Evolutionary conservation across 2,329 filamentous ascomycete species (phyloP).

Genomic region (Phoma herbarum): DNA sequence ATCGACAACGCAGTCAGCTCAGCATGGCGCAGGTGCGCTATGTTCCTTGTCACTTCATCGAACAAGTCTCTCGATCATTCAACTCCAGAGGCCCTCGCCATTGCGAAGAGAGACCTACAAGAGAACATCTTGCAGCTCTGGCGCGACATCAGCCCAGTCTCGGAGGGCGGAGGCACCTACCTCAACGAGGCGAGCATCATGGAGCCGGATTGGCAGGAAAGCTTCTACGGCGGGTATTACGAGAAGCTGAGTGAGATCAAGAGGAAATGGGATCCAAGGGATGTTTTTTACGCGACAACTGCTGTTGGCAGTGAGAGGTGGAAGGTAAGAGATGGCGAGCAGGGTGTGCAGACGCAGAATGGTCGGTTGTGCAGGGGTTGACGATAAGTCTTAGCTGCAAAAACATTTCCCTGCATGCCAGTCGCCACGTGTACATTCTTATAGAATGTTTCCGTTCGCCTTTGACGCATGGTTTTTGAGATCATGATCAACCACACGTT

Average conservation of each 20-base stretch:
- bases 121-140: slow-evolving; percentile 8
- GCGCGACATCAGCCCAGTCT: not conserved
- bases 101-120: slow-evolving; percentile 2
- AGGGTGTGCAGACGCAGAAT: slow-evolving; percentile 7
- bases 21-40: slow-evolving; percentile 29
- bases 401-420: not conserved
- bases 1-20: slow-evolving; percentile 31
- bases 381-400: not conserved
- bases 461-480: not conserved
- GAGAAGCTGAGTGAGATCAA: slow-evolving; percentile 29
- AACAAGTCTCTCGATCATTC: slow-evolving; percentile 3
- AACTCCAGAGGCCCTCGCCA: not conserved
- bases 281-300: slow-evolving; percentile 33
- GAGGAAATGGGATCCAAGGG: slow-evolving; percentile 32
- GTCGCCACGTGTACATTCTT: not conserved
- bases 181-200: slow-evolving; percentile 33
- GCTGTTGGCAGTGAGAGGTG: slow-evolving; percentile 34
- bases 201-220: slow-evolving; percentile 36
- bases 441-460: not conserved
- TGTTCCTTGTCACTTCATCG: slow-evolving; percentile 30
- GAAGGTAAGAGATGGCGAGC: slow-evolving; percentile 1
- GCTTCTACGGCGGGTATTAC: slow-evolving; percentile 39
- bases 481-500: not conserved
- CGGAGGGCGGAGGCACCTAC: slow-evolving; percentile 18
- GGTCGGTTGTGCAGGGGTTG: not conserved